Evolutionary conservation across 768 basidiomycete genomes (phyloP), one percentile per base, ranked within the genome.

Genomic region (Tulasnella sp.): DNA sequence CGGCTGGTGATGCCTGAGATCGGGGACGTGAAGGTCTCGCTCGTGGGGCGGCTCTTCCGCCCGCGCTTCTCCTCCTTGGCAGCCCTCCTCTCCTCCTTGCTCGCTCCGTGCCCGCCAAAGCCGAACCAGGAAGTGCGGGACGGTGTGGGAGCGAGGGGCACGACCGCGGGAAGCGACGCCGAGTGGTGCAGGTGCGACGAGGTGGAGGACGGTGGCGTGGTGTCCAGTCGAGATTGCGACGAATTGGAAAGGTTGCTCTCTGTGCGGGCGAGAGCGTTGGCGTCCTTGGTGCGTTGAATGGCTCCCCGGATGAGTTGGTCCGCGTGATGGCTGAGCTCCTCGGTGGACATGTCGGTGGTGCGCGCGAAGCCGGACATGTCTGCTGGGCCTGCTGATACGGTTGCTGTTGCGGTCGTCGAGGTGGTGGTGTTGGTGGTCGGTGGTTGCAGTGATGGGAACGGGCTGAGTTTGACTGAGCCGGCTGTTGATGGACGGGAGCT

Each of bases 201-300:
- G 1, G 90, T 87, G 3, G 93, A 87, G 46, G 91, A 90, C 90
- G 85, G 93, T 91, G 40, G 40, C 11, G 40, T 90, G 93, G 90
- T 42, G 90, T 75, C 35, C 35, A 29, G 73, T 48, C 86, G 81
- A 61, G 79, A 69, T 74, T 69, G 76, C 71, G 75, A 81, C 75
- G 80, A 82, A 16, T 78, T 70, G 44, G 79, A 57, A 48, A 18
- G n/a, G 70, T 39, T 71, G 70, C 70, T 71, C 37, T 67, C 48
- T n/a, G 70, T 80, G 75, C 55, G 78, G 35, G 79, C 57, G 32
- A 81, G 80, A 26, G 61, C 61, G 73, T 80, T 80, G 37, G 79
- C 79, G 69, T 85, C 85, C 72, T 80, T 79, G 42, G 82, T 84
- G 79, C 86, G 89, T 73, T 89, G 88, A 72, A 91, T 86, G 48